Percentiles rank a stretch among this genome's conserved stretches.
These are phyloP conservation scores for Apiospora kogelbergensis DNA, from an alignment of 2,329 filamentous ascomycete genomes.

Conservation along the genomic window DNA sequence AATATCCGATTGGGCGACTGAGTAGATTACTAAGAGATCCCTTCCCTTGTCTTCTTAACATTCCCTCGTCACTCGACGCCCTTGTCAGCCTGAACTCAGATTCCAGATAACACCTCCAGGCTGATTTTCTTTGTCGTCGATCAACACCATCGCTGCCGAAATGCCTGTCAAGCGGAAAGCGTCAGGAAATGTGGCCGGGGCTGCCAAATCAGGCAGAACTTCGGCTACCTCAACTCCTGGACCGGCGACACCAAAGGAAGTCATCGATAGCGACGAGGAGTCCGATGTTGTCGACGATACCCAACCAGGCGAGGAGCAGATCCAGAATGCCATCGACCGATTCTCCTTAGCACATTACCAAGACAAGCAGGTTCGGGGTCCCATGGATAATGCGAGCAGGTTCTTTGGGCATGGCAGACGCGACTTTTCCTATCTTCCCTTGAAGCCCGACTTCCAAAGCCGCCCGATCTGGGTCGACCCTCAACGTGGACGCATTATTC, in stretches of 20 bases:
- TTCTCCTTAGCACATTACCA: conserved; percentile 57
- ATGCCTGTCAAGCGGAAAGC: conserved; percentile 11
- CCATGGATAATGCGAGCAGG: conserved; percentile 41
- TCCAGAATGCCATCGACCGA: conserved; percentile 59
- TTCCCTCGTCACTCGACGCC: not conserved
- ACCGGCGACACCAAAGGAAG: conserved; percentile 58
- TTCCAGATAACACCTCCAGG: not conserved
- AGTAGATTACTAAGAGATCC: not conserved
- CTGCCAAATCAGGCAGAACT: conserved; percentile 52
- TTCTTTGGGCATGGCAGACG: conserved; percentile 44
- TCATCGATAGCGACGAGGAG: conserved; percentile 53
- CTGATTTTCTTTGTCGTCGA: not conserved
- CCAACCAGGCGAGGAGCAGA: conserved; percentile 52
- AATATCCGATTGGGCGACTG: not conserved
- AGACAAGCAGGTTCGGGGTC: conserved; percentile 41
- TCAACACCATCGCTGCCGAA: not conserved
- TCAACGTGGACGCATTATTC: conserved; percentile 78
- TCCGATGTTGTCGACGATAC: conserved; percentile 54
- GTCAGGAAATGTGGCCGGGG: conserved; percentile 1
- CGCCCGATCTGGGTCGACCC: conserved; percentile 95
- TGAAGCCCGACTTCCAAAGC: conserved; percentile 88
- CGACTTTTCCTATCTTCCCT: conserved; percentile 78
- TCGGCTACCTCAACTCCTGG: conserved; percentile 62
- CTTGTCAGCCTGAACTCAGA: not conserved
- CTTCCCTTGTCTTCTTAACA: conserved; percentile 4